Conservation (phyloP, 176 grass and related monocot genomes). For the Cenchrus purpureus region DNA sequence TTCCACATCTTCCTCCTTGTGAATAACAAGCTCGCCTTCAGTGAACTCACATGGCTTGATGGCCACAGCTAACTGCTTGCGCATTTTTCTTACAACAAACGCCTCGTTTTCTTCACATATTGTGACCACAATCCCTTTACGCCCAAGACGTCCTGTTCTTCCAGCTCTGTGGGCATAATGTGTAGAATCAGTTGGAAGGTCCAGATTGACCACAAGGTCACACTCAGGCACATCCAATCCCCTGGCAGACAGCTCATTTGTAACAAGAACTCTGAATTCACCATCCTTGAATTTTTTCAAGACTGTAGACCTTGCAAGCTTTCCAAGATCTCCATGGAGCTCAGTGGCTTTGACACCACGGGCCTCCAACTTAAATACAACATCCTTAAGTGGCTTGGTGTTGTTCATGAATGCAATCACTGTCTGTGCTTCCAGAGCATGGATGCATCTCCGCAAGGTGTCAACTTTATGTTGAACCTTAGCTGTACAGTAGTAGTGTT, state of each 20-base stretch:
- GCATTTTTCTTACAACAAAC: slow-evolving; percentile 92
- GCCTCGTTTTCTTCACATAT: slow-evolving; percentile 88
- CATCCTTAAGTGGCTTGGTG: slow-evolving; percentile 92
- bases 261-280: slow-evolving; percentile 86
- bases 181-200: slow-evolving; percentile 86
- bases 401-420: slow-evolving; percentile 95
- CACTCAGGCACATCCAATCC: slow-evolving; percentile 93
- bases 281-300: slow-evolving; percentile 86
- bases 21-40: slow-evolving; percentile 54
- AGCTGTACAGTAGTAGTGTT: slow-evolving; percentile 85
- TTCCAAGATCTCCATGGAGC: slow-evolving; percentile 85
- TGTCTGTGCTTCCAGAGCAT: slow-evolving; percentile 75
- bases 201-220: slow-evolving; percentile 95
- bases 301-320: slow-evolving; percentile 82
- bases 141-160: slow-evolving; percentile 79
- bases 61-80: slow-evolving; percentile 63
- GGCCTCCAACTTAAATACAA: slow-evolving; percentile 90
- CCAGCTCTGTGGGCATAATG: slow-evolving; percentile 95
- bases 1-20: slow-evolving; percentile 61
- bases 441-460: slow-evolving; percentile 83
- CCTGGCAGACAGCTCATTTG: slow-evolving; percentile 87
- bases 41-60: slow-evolving; percentile 66
- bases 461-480: slow-evolving; percentile 92
- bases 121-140: slow-evolving; percentile 81
- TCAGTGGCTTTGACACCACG: slow-evolving; percentile 85